Conservation (phyloP, 169 alveolate genomes). For the Besnoitia besnoiti region DNA sequence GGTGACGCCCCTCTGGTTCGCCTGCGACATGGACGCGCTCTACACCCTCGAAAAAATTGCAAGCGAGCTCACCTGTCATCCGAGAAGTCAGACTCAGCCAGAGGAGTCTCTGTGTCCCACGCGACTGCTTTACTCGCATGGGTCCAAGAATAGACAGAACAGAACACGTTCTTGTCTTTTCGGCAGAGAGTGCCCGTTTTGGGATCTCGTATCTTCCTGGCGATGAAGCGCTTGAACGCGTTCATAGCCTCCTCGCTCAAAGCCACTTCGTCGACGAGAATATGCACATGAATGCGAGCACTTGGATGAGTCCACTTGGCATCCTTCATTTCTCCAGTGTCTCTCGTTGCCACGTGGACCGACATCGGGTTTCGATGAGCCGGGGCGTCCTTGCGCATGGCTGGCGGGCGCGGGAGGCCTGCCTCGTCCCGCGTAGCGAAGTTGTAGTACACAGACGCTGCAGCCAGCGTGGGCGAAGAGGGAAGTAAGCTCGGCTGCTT, state of each 20-base stretch:
- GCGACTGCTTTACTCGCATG: not conserved
- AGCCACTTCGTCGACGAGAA: not conserved
- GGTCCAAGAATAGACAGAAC: constrained; percentile 2
- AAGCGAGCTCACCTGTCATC: not conserved
- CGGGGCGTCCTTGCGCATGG: constrained; percentile 31
- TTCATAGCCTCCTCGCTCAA: not conserved
- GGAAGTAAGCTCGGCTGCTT: constrained; percentile 1
- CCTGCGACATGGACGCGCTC: too few species aligned
- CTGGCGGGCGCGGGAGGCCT: constrained; percentile 17
- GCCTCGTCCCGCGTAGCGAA: constrained; percentile 33
- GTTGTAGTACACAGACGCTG: constrained; percentile 20
- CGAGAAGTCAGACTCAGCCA: not conserved
- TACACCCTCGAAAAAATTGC: not conserved
- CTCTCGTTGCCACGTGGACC: not conserved
- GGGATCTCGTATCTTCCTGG: not conserved
- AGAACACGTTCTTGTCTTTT: not conserved
- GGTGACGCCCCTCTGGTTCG: too few species aligned
- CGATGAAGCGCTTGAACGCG: constrained; percentile 32
- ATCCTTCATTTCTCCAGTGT: not conserved
- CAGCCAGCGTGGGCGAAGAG: constrained; percentile 20
- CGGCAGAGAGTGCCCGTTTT: not conserved
- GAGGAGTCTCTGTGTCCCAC: not conserved
- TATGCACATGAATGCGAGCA: not conserved
- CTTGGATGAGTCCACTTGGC: not conserved
- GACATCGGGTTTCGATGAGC: constrained; percentile 31